Evolutionary conservation across 2,329 filamentous ascomycete genomes (phyloP).

Genomic region (Penicillium expansum): DNA sequence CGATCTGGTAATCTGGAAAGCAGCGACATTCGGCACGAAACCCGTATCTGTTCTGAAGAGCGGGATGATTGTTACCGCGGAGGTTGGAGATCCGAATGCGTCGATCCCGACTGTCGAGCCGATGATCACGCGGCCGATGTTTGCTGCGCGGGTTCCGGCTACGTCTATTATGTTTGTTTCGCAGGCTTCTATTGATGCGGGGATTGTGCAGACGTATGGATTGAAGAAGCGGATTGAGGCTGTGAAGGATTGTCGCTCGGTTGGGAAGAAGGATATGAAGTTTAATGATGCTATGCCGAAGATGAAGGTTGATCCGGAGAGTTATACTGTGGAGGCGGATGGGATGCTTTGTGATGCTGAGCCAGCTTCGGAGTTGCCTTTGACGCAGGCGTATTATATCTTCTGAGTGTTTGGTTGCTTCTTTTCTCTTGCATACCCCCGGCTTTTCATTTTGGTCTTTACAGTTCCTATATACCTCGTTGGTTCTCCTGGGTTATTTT

Average conservation of each 20-base stretch:
- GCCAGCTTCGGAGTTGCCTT: constrained; percentile 67
- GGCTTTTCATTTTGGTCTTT: constrained; percentile 1
- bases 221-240: constrained; percentile 77
- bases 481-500: constrained; percentile 2
- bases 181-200: constrained; percentile 64
- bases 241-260: constrained; percentile 69
- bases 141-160: constrained; percentile 65
- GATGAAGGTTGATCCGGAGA: constrained; percentile 91
- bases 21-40: constrained; percentile 82
- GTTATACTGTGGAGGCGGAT: constrained; percentile 82
- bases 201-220: constrained; percentile 67
- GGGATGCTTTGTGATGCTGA: constrained; percentile 70
- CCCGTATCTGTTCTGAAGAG: constrained; percentile 79
- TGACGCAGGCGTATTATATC: constrained; percentile 75
- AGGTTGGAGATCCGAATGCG: constrained; percentile 83
- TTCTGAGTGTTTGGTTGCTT: constrained; percentile 52
- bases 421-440: background rate
- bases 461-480: constrained; percentile 15
- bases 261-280: constrained; percentile 86
- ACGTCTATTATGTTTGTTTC: constrained; percentile 83
- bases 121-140: constrained; percentile 81
- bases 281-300: constrained; percentile 78
- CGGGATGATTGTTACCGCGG: constrained; percentile 75
- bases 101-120: constrained; percentile 88
- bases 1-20: constrained; percentile 84